Percentiles rank a stretch among this genome's conserved stretches.
phyloP scores from a whole-genome alignment of 2,329 filamentous ascomycete genomes.

The Aspergillus uvarum region DNA sequence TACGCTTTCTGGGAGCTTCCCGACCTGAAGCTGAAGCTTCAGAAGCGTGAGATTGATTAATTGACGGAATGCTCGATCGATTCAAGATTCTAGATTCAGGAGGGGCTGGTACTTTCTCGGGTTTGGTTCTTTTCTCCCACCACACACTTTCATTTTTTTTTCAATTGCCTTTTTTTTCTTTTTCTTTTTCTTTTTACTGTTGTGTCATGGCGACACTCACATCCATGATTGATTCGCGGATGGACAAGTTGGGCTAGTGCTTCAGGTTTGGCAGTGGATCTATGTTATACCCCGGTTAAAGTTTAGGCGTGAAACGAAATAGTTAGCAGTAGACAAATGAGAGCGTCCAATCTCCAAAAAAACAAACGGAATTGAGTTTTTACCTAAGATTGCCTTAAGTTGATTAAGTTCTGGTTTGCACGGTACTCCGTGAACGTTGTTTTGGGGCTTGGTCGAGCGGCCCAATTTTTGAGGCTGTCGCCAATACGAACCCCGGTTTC shows the following conservation, averaged over 20 bases:
- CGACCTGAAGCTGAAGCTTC: slow-evolving; percentile 21
- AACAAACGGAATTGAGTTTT: background rate
- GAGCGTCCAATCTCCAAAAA: background rate
- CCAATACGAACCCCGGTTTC: slow-evolving; percentile 1
- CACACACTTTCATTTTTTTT: background rate
- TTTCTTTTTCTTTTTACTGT: background rate
- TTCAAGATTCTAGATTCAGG: background rate
- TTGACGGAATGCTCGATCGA: background rate
- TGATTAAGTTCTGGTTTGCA: background rate
- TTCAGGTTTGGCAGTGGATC: background rate
- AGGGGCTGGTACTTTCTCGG: background rate
- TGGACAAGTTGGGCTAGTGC: background rate
- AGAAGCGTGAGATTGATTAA: background rate
- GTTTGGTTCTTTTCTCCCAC: background rate
- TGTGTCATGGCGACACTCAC: background rate
- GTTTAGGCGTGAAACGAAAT: slow-evolving; percentile 2
- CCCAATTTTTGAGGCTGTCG: background rate
- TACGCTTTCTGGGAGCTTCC: slow-evolving; percentile 31
- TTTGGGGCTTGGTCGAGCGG: background rate
- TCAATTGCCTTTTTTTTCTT: background rate
- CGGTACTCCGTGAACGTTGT: no score
- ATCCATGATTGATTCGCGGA: no score
- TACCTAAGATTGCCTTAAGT: background rate
- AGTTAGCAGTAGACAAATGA: slow-evolving; percentile 2
- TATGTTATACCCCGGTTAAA: slow-evolving; percentile 6